phyloP scores from a whole-genome alignment of 164 flowering plant species.

The Tetrastigma voinierianum region DNA sequence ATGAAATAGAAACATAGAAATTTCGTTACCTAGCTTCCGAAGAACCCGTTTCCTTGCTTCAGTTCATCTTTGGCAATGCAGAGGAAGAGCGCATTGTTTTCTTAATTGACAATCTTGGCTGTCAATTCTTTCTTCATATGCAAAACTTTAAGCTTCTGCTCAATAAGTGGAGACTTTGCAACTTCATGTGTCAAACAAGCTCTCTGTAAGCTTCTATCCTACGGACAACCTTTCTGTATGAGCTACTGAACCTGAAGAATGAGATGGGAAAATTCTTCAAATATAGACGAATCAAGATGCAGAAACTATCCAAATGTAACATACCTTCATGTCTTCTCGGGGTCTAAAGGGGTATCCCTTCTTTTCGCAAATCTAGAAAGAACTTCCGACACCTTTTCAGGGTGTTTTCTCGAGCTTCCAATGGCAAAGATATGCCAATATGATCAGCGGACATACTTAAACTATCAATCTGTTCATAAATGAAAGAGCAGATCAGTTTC shows the following conservation, averaged over 20 bases:
- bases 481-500: not conserved
- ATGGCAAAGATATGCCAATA: conserved; percentile 86
- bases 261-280: not conserved
- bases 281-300: conserved; percentile 4
- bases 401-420: conserved; percentile 84
- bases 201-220: conserved; percentile 86
- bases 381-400: conserved; percentile 75
- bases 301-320: not conserved
- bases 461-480: conserved; percentile 52
- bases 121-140: conserved; percentile 79
- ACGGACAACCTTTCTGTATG: conserved; percentile 69
- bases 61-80: conserved; percentile 93
- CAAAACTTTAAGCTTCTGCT: conserved; percentile 71
- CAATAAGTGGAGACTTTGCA: conserved; percentile 77
- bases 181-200: conserved; percentile 75
- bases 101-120: conserved; percentile 67
- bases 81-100: conserved; percentile 65
- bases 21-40: conserved; percentile 77
- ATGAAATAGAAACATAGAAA: not conserved
- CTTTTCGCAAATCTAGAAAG: conserved; percentile 63
- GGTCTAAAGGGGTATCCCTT: conserved; percentile 75
- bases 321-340: conserved; percentile 91
- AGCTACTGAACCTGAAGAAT: conserved; percentile 69
- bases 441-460: conserved; percentile 60
- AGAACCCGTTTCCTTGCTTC: conserved; percentile 90